Base-by-base conservation (phyloP, 2,329 filamentous ascomycete species). In the Lecanicillium sp. region DNA sequence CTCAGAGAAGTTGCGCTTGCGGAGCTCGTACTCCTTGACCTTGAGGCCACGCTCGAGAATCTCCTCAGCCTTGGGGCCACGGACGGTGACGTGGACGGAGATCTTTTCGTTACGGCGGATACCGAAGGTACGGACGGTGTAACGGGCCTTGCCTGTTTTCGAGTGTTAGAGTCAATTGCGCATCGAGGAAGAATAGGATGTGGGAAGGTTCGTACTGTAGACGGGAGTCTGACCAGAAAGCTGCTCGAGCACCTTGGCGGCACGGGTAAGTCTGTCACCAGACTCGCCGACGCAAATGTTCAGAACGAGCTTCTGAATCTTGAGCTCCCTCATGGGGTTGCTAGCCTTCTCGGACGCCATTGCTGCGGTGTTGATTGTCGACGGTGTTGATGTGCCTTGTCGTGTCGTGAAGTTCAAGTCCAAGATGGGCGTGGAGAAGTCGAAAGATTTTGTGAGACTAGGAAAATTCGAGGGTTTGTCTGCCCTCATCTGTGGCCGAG, bases 21-120 rank as follows among this genome's bases (percentile, higher is more conserved):
- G 87, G 67, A 98, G 82, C 77, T 98, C 93, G 81, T 98, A 98
- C 79, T 98, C 93, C 90, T 98, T 98, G 84, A 98, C 93, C 86
- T 98, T 98, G 72, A 98, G 87, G 72, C 93, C 93, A 83, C 93
- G 91, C 88, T 98, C 93, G 70, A 98, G 86, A 68, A 98, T 98
- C 79, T 98, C 93, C 84, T 98, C 93, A 57, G 93, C 93, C 69
- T 96, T 72, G 76, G 93, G 90, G 70, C 93, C 93, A 72, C 93
- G 93, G 78, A 98, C 90, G 70, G 93, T 98, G 70, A 98, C 93
- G 81, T 98, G 93, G 63, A 98, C 93, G 61, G 93, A 79, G 69
- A 98, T 98, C 87, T 96, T 97, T 76, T 98, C 93, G 87, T 98
- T 98, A 90, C 93, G 91, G 74, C 93, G 91, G 84, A 98, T 98